These are phyloP conservation scores for Xerocomus potaroensis DNA, from an alignment of 768 basidiomycete genomes.

Conservation along the genomic window DNA sequence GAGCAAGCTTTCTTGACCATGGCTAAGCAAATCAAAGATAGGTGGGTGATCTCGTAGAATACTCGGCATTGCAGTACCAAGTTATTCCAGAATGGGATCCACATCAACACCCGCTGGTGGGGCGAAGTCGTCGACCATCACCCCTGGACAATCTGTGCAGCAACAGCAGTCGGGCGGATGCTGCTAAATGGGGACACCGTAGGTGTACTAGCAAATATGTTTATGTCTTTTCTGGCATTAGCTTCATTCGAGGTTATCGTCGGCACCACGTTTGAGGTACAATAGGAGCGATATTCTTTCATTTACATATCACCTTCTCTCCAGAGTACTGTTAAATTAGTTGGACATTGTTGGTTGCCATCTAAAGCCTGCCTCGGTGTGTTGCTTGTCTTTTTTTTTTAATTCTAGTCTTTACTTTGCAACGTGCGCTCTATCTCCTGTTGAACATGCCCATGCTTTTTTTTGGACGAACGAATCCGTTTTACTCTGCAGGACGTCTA, in stretches of 20 bases:
- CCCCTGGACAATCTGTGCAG: slow-evolving; percentile 79
- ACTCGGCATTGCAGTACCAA: background rate
- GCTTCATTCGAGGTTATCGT: slow-evolving; percentile 22
- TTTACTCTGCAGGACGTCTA: too few species aligned
- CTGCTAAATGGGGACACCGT: slow-evolving; percentile 52
- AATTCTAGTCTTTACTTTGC: slow-evolving; percentile 2
- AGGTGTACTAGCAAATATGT: slow-evolving; percentile 15
- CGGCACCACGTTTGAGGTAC: slow-evolving; percentile 27
- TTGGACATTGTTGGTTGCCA: slow-evolving; percentile 25
- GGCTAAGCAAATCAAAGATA: slow-evolving; percentile 94
- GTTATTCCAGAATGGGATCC: slow-evolving; percentile 68
- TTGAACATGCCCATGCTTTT: too few species aligned
- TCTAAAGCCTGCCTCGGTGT: slow-evolving; percentile 22
- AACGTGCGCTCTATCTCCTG: background rate
- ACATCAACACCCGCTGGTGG: slow-evolving; percentile 69
- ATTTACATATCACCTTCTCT: slow-evolving; percentile 32
- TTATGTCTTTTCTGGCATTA: slow-evolving; percentile 15
- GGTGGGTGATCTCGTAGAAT: slow-evolving; percentile 40
- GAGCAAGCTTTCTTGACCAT: slow-evolving; percentile 99
- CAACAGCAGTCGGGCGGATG: slow-evolving; percentile 71
- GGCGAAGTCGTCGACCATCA: slow-evolving; percentile 79
- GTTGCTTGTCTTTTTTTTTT: slow-evolving; percentile 25
- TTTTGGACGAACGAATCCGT: too few species aligned
- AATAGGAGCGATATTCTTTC: slow-evolving; percentile 31
- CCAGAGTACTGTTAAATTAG: slow-evolving; percentile 22